These are phyloP conservation scores for Claviceps monticola DNA, from an alignment of 2,329 filamentous ascomycete species.

Conservation along the genomic window DNA sequence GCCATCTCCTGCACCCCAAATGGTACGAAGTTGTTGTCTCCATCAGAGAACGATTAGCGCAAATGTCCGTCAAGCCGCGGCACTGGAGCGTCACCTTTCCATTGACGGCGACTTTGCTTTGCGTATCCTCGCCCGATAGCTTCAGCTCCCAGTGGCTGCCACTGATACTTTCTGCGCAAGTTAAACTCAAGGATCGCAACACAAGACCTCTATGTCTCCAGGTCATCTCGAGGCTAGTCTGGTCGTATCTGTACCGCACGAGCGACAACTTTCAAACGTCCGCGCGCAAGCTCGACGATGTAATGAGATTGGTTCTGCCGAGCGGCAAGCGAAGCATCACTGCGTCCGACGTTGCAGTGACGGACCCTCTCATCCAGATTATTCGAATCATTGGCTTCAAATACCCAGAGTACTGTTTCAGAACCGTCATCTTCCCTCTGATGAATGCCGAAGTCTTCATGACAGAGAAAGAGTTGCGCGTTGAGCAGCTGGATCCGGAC, in stretches of 20 bases:
- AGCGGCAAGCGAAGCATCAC: constrained; percentile 67
- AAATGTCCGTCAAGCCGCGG: constrained; percentile 81
- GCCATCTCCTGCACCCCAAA: constrained; percentile 64
- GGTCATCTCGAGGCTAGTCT: constrained; percentile 77
- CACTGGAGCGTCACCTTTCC: constrained; percentile 88
- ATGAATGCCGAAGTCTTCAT: constrained; percentile 86
- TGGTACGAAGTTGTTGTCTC: constrained; percentile 78
- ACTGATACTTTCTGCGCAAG: constrained; percentile 61
- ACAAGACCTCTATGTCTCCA: constrained; percentile 71
- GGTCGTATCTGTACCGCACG: constrained; percentile 85
- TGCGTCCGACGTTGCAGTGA: constrained; percentile 69
- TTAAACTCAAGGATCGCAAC: constrained; percentile 70
- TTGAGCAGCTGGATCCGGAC: constrained; percentile 90
- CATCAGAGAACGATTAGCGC: constrained; percentile 62
- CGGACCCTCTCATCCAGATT: constrained; percentile 83
- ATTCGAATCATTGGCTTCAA: constrained; percentile 91
- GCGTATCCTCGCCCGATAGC: constrained; percentile 70
- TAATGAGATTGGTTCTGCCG: constrained; percentile 72
- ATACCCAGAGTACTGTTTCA: constrained; percentile 86
- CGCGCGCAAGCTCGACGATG: constrained; percentile 74
- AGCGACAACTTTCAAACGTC: constrained; percentile 56
- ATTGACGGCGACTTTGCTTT: constrained; percentile 73
- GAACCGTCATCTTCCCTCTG: constrained; percentile 82
- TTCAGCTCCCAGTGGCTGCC: constrained; percentile 82
- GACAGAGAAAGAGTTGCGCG: constrained; percentile 60